These are phyloP conservation scores for Monilinia laxa DNA, from an alignment of 2,329 filamentous ascomycete species.

Conservation along the genomic window DNA sequence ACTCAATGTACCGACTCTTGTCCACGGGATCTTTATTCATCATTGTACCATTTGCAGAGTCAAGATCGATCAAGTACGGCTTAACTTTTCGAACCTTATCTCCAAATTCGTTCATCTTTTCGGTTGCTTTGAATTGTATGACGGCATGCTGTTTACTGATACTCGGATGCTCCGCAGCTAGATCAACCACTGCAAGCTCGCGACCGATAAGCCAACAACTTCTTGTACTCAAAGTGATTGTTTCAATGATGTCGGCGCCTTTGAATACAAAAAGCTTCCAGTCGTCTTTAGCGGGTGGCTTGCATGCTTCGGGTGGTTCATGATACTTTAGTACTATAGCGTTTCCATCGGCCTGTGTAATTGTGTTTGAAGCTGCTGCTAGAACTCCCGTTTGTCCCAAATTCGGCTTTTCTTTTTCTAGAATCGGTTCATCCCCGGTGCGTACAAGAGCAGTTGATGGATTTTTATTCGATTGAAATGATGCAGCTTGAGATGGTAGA, in stretches of 20 bases:
- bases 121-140: constrained; percentile 84
- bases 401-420: constrained; percentile 84
- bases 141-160: constrained; percentile 95
- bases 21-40: constrained; percentile 76
- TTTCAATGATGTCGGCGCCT: constrained; percentile 74
- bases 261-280: constrained; percentile 97
- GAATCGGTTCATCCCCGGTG: constrained; percentile 46
- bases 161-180: constrained; percentile 84
- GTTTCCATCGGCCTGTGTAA: constrained; percentile 70
- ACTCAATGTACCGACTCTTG: constrained; percentile 76
- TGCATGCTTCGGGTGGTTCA: constrained; percentile 89
- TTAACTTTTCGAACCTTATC: constrained; percentile 76
- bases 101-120: constrained; percentile 82
- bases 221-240: constrained; percentile 69
- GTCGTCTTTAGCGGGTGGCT: constrained; percentile 71
- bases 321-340: constrained; percentile 89
- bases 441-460: constrained; percentile 31
- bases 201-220: constrained; percentile 91
- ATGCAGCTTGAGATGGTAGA: constrained; percentile 59
- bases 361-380: constrained; percentile 80
- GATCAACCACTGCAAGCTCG: constrained; percentile 76
- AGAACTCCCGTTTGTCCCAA: constrained; percentile 77
- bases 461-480: constrained; percentile 57
- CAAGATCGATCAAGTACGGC: constrained; percentile 90
- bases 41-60: constrained; percentile 86